Evolutionary conservation across 768 basidiomycete species (phyloP).

Genomic region (Rubroboletus pulcherrimus): DNA sequence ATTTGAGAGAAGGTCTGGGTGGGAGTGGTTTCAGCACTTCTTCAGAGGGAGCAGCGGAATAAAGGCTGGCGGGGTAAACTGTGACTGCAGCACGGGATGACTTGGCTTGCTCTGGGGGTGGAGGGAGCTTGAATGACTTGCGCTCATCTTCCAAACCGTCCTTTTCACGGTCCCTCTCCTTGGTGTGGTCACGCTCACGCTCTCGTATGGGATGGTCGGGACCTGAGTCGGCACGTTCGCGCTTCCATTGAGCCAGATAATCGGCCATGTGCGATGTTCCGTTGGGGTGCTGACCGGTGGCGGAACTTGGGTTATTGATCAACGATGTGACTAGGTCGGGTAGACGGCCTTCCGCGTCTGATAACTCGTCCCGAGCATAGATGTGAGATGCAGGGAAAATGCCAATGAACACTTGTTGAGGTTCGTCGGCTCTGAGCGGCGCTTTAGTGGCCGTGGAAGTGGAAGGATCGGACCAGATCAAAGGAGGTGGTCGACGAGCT

Average conservation of each 20-base stretch:
- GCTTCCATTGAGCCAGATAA: slow-evolving; percentile 43
- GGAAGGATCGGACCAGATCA: slow-evolving; percentile 64
- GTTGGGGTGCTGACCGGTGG: slow-evolving; percentile 30
- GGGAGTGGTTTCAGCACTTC: slow-evolving; percentile 71
- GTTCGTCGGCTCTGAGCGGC: slow-evolving; percentile 63
- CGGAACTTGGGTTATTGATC: slow-evolving; percentile 32
- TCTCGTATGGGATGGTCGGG: slow-evolving; percentile 27
- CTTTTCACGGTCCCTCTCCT: slow-evolving; percentile 54
- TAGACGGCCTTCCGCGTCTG: slow-evolving; percentile 84
- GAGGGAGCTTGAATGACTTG: slow-evolving; percentile 69
- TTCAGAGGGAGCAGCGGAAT: slow-evolving; percentile 67
- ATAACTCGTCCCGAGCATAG: slow-evolving; percentile 77
- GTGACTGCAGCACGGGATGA: slow-evolving; percentile 68
- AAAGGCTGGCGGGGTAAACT: slow-evolving; percentile 72
- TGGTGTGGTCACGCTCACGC: slow-evolving; percentile 34
- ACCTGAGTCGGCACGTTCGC: slow-evolving; percentile 28
- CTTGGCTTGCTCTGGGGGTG: slow-evolving; percentile 71
- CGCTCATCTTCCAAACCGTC: slow-evolving; percentile 60
- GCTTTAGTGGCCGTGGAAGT: slow-evolving; percentile 35
- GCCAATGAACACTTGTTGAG: slow-evolving; percentile 87
- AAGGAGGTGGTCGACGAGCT: slow-evolving; percentile 61
- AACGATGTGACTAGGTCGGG: slow-evolving; percentile 67
- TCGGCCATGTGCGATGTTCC: slow-evolving; percentile 42
- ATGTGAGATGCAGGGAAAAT: slow-evolving; percentile 92
- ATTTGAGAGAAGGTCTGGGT: slow-evolving; percentile 90